Conservation (phyloP, 2,329 filamentous ascomycete species). For the Paraphaeosphaeria minitans region DNA sequence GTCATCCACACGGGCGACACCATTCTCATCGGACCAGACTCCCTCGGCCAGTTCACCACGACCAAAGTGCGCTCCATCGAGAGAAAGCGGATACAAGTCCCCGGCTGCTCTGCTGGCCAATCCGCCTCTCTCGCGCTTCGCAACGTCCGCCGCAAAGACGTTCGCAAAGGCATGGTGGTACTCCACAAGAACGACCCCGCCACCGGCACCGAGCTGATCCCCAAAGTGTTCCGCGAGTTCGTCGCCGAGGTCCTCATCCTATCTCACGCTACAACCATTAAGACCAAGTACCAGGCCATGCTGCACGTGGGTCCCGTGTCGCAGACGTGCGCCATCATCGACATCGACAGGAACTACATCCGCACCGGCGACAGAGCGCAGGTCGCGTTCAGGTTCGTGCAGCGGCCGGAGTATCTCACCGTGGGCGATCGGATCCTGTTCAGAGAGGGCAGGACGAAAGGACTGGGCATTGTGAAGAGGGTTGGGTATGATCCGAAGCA, state of each 20-base stretch:
- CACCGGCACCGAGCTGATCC: slow-evolving; percentile 44
- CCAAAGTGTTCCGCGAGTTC: slow-evolving; percentile 60
- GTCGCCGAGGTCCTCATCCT: slow-evolving; percentile 84
- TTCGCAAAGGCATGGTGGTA: slow-evolving; percentile 97
- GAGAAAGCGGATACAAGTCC: slow-evolving; percentile 87
- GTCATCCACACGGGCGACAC: slow-evolving; percentile 89
- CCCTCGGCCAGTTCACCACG: slow-evolving; percentile 83
- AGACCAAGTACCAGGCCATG: slow-evolving; percentile 97
- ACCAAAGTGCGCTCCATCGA: slow-evolving; percentile 93
- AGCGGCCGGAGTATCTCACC: slow-evolving; percentile 88
- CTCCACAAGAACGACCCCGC: slow-evolving; percentile 67
- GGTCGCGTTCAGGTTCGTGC: slow-evolving; percentile 93
- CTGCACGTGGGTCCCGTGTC: slow-evolving; percentile 93
- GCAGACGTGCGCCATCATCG: slow-evolving; percentile 96
- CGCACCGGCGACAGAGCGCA: slow-evolving; percentile 91
- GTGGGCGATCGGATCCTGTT: slow-evolving; percentile 90
- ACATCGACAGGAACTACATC: slow-evolving; percentile 95
- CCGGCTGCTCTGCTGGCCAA: slow-evolving; percentile 87
- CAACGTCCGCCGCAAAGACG: slow-evolving; percentile 85
- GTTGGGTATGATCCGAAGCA: slow-evolving; percentile 79
- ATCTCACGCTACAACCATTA: slow-evolving; percentile 95
- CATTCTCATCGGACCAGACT: slow-evolving; percentile 87
- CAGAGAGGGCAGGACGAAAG: slow-evolving; percentile 92
- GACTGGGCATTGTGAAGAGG: slow-evolving; percentile 89
- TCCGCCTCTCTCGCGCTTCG: slow-evolving; percentile 91